Base-by-base conservation (phyloP, 441 rosid genomes). In the Adansonia gregorii region DNA sequence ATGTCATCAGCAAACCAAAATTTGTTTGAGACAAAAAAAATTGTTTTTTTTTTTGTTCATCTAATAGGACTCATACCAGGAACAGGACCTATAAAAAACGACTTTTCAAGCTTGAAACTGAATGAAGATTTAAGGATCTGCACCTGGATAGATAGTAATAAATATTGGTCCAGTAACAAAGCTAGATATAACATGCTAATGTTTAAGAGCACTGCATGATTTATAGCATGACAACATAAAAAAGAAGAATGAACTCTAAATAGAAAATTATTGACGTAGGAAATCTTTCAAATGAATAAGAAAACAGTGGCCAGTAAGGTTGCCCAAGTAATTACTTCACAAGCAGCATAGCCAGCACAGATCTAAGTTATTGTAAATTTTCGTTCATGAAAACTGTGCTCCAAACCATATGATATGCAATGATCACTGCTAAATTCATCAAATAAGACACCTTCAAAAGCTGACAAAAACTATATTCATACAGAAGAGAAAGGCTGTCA, bases 401-500 rank as follows among this genome's bases (percentile, higher is more conserved):
- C 43, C 27, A 27, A 27, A 51, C 24, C 11, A 24, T 35, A 8
- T 3, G 60, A 51, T 0, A 24, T 24, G 45, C 12, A 51, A 49
- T 3, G 59, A 27, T 51, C 14, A 70, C 22, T 1, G 59, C 45
- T 27, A 27, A 24, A 14, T 43, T 54, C 52, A 45, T 74, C 54
- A 22, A 19, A 60, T 20, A 60, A 45, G 54, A 20, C 17, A 63
- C 41, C 46, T n/a, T 27, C 35, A 65, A 52, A 45, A 27, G 48
- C 58, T 10, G 35, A 27, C 0, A 82, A 76, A 77, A 72, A 12
- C 1, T 76, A 60, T 27, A 20, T 58, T 55, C 20, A 31, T 10
- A 63, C 72, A 14, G 39, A 55, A 75, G 74, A 51, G 43, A 80
- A 79, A 69, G 67, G 70, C 75, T 56, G 39, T 12, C 85, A 64